Base-by-base conservation (phyloP, 1,284 basidiomycete genomes). In the Ustilago vetiveriae region DNA sequence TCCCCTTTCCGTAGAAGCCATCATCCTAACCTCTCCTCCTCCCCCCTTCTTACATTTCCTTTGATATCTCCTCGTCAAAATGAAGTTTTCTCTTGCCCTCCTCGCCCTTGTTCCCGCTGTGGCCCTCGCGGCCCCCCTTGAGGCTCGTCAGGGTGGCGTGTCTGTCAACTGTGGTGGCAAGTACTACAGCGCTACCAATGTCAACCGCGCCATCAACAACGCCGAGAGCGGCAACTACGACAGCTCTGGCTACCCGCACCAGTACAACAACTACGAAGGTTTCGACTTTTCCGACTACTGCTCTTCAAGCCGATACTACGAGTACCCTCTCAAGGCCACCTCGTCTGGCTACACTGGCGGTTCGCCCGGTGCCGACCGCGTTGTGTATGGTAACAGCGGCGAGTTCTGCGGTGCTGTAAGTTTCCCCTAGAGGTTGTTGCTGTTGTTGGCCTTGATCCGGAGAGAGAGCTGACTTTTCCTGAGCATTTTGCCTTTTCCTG, bases 201-300 rank as follows among this genome's bases (percentile, higher is more conserved):
- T 74, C 23, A 62, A 67, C 53, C 45, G 40, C 6, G 70, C 62
- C 26, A 67, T 75, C 65, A 58, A 47, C 50, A 65, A 74, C 71
- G 67, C 41, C 33, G 26, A 53, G 37, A 38, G 43, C 40, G 64
- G 57, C 49, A 17, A 30, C 7, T 59, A 57, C 55, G 38, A 41
- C 27, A 55, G 52, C 53, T 57, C 70, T 7, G 44, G 52, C 41
- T 72, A 73, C 46, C 71, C 69, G 2, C 74, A 73, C 56, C 44
- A 32, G 10, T 75, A 75, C 60, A 64, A 74, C 52, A 38, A 62
- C 47, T 62, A 62, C 47, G 58, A 62, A 42, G 74, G 74, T 43
- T 74, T 75, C 49, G 60, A 75, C 71, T 75, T 75, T 30, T 58
- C 58, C 42, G 51, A 63, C 53, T 68, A 68, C 59, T 75, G 74